phyloP scores from a whole-genome alignment of 371 early-diverging fungal genomes.

The Batkoa obscura region DNA sequence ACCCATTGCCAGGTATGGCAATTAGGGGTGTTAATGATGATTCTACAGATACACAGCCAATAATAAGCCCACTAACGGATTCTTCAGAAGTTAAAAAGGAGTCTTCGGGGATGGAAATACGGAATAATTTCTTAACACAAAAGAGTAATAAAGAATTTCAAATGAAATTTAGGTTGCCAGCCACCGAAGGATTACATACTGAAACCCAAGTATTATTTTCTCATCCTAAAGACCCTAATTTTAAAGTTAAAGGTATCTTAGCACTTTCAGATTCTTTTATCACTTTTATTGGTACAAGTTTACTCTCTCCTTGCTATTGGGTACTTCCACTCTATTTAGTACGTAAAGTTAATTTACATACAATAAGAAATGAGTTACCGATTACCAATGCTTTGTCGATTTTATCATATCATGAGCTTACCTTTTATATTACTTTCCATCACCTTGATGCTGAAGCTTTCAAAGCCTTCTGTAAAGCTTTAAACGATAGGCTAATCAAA shows the following conservation, averaged over 20 bases:
- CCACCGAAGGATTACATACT: conserved; percentile 34
- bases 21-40: conserved; percentile 15
- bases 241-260: conserved; percentile 34
- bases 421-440: neutral
- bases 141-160: conserved; percentile 64
- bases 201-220: conserved; percentile 29
- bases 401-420: conserved; percentile 1
- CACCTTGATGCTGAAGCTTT: neutral
- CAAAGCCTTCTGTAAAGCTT: conserved; percentile 8
- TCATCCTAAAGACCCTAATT: conserved; percentile 12
- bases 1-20: conserved; percentile 39
- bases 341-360: conserved; percentile 68
- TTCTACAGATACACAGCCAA: conserved; percentile 8
- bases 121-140: conserved; percentile 38
- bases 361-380: conserved; percentile 10
- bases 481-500: conserved; percentile 24
- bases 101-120: neutral
- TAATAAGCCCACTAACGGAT: conserved; percentile 20
- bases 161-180: conserved; percentile 42
- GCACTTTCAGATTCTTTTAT: conserved; percentile 68
- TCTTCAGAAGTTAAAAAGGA: conserved; percentile 47
- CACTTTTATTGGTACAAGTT: conserved; percentile 48
- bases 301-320: conserved; percentile 28
- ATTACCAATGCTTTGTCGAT: conserved; percentile 7
- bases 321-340: conserved; percentile 76